Evolutionary conservation across 345 rosid species (phyloP).

Genomic region (Carallia brachiata): DNA sequence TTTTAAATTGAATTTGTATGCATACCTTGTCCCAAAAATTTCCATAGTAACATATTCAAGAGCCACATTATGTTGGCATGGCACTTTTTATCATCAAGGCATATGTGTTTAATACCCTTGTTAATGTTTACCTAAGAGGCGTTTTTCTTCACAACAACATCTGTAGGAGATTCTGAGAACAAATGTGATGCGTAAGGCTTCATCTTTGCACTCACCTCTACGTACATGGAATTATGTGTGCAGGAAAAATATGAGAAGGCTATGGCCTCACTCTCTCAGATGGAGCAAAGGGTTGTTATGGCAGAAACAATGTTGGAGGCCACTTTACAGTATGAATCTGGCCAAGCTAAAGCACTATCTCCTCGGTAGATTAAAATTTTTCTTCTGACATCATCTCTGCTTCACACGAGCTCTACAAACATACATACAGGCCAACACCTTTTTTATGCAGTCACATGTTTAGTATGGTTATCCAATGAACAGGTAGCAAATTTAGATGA

Average conservation of each 20-base stretch:
- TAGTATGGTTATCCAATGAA: too few relatives aligned
- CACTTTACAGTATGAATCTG: slow-evolving; percentile 72
- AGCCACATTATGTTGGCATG: neutral
- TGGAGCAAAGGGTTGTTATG: slow-evolving; percentile 84
- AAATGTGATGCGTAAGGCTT: neutral
- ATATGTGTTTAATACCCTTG: neutral
- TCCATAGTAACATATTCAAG: neutral
- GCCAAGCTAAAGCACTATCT: slow-evolving; percentile 64
- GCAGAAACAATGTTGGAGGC: slow-evolving; percentile 95
- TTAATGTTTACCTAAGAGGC: neutral
- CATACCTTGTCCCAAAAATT: neutral
- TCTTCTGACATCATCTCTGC: slow-evolving; percentile 6
- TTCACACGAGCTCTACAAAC: neutral
- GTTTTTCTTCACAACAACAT: neutral
- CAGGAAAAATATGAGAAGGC: slow-evolving; percentile 94
- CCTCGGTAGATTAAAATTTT: slow-evolving; percentile 50
- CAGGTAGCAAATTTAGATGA: neutral
- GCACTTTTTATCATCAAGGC: neutral
- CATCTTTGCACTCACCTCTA: slow-evolving; percentile 1
- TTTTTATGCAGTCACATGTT: neutral
- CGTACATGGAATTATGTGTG: slow-evolving; percentile 8
- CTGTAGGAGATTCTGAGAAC: neutral
- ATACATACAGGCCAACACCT: neutral
- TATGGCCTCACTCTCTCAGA: slow-evolving; percentile 52
- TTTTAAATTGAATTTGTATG: neutral